These are phyloP conservation scores for Fusarium sp. DNA, from an alignment of 2,329 filamentous ascomycete genomes.

Conservation along the genomic window DNA sequence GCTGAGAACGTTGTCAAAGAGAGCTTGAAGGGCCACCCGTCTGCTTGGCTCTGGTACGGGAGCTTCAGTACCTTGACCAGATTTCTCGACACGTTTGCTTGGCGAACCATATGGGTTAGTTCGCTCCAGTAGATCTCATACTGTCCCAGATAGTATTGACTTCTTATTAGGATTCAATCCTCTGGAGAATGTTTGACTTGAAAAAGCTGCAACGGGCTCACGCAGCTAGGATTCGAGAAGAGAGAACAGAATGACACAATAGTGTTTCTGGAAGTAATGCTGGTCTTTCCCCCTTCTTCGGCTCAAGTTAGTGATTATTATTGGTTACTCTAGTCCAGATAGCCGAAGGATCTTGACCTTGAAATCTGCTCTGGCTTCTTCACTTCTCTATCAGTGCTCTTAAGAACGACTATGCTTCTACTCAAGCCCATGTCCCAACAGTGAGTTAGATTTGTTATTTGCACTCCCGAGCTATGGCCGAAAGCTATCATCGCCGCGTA, in stretches of 20 bases:
- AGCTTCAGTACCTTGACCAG: not conserved
- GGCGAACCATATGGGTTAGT: not conserved
- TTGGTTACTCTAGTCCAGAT: accelerated
- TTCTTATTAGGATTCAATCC: not conserved
- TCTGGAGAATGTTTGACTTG: not conserved
- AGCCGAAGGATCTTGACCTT: accelerated
- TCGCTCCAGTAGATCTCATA: accelerated
- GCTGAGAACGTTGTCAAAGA: not conserved
- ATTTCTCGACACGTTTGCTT: not conserved
- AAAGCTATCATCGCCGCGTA: not conserved
- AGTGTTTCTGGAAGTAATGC: not conserved
- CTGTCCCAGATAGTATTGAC: not conserved
- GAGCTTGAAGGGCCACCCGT: not conserved
- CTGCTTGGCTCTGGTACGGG: not conserved
- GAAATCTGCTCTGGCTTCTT: not conserved
- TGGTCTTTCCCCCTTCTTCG: accelerated
- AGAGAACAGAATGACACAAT: not conserved
- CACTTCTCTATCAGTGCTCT: not conserved
- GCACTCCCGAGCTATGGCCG: not conserved
- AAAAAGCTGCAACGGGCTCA: not conserved
- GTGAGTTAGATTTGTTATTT: accelerated
- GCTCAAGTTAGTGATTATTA: accelerated
- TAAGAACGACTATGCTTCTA: accelerated
- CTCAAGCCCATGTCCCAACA: not conserved
- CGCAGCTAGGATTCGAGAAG: not conserved